phyloP scores from a whole-genome alignment of 106 monocot genomes.

The Dioscorea alata region DNA sequence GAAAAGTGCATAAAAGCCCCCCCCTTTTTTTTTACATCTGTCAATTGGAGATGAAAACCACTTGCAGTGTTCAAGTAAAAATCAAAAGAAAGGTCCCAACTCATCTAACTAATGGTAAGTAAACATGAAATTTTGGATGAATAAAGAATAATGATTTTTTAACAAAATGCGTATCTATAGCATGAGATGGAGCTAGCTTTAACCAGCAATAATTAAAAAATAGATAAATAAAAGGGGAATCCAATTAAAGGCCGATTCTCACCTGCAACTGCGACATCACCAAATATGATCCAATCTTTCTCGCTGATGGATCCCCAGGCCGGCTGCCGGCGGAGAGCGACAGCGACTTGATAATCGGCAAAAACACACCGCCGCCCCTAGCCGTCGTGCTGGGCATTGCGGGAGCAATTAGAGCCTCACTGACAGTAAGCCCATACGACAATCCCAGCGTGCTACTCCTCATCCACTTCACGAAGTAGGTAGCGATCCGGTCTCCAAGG shows the following conservation, averaged over 20 bases:
- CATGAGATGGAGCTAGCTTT: too few relatives aligned
- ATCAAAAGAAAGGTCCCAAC: too few relatives aligned
- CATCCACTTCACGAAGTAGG: constrained; percentile 90
- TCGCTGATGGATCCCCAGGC: constrained; percentile 55
- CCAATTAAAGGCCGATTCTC: neutral
- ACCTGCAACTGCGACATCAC: constrained; percentile 93
- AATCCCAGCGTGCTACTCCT: constrained; percentile 86
- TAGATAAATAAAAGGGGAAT: neutral
- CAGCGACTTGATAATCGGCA: constrained; percentile 85
- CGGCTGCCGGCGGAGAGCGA: constrained; percentile 72
- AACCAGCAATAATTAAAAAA: neutral
- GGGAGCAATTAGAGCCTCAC: constrained; percentile 79
- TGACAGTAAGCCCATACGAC: constrained; percentile 71
- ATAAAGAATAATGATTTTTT: too few relatives aligned
- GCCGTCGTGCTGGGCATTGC: constrained; percentile 98
- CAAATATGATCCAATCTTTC: constrained; percentile 81
- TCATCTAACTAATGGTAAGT: too few relatives aligned
- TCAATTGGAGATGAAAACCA: too few relatives aligned
- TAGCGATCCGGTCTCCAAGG: constrained; percentile 76
- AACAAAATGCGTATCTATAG: too few relatives aligned
- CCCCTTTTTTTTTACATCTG: too few relatives aligned
- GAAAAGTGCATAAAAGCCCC: too few relatives aligned
- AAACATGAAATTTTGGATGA: too few relatives aligned
- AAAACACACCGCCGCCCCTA: constrained; percentile 86
- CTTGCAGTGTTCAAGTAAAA: too few relatives aligned